Evolutionary conservation across 73 alveolate genomes (phyloP), one percentile per base, ranked within the genome.

Genomic region (Paramecium caudatum): DNA sequence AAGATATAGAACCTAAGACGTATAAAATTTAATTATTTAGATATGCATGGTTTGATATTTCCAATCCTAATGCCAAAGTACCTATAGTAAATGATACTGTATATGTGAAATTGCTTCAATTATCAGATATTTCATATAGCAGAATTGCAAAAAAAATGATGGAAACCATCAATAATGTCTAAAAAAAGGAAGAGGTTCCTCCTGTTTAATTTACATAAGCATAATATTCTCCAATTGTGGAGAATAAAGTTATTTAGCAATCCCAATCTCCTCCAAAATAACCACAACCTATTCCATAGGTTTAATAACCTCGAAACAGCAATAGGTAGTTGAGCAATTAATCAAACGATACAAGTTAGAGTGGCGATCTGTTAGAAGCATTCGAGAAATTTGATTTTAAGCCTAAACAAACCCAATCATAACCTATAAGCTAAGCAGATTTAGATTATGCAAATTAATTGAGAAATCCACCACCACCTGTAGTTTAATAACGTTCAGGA

Each of bases 21-120:
- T 65, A 65, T 25, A 32, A 32, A 30, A 65, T 65, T 15, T 16
- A 33, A 13, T 33, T 33, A 15, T 17, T 65, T 30, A 65, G 83
- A 3, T 47, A 74, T 74, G 88, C 88, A 1, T 74, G 88, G 88
- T 41, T 74, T 41, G 88, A 74, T 74, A 74, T 74, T 23, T 41
- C 88, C 19, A 74, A 74, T 45, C 43, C 45, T 10, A 74, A 74
- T 74, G 88, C 88, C 4, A 74, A 74, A 43, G 62, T 23, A 16
- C 88, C 88, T 0, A 47, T 74, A 4, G 46, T 74, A 6, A 41
- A 43, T 12, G 88, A 74, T 21, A 74, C 68, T 39, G 47, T 74
- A 15, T 74, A 15, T 74, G 88, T 39, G 17, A 74, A 74, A 74
- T 21, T 74, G 43, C 32, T 74, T 15, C n/a, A 45, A 36, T 30